Conservation (phyloP, 1,284 basidiomycete genomes). For the Trametes polyzona region DNA sequence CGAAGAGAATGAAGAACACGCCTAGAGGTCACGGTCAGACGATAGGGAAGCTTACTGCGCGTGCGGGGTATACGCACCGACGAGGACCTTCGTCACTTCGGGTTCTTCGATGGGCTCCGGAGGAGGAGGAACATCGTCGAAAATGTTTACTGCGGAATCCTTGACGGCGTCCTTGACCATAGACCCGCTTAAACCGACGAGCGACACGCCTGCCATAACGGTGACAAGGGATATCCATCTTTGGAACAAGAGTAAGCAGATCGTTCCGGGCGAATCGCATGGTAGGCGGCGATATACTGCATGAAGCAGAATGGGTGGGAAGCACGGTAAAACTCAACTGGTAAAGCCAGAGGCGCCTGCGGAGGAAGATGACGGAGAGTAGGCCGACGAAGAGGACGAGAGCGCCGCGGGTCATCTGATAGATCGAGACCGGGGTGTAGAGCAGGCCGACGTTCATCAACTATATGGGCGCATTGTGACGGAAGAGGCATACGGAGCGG, state of each 20-base stretch:
- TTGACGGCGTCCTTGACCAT: conserved; percentile 76
- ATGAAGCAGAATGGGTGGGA: conserved; percentile 21
- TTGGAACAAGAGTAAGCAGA: conserved; percentile 23
- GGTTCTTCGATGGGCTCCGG: conserved; percentile 54
- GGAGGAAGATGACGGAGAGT: conserved; percentile 91
- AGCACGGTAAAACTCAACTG: conserved; percentile 52
- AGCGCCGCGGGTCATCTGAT: conserved; percentile 97
- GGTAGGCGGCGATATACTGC: conserved; percentile 4
- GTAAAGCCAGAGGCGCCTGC: conserved; percentile 77
- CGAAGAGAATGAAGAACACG: conserved; percentile 91
- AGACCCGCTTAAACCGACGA: conserved; percentile 93
- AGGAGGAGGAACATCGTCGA: conserved; percentile 28
- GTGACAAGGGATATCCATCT: conserved; percentile 92
- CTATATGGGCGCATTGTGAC: conserved; percentile 41
- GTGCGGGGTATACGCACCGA: conserved; percentile 48
- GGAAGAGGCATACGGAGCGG: conserved; percentile 23
- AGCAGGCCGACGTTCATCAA: conserved; percentile 96
- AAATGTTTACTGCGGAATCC: conserved; percentile 38
- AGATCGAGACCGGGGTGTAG: conserved; percentile 96
- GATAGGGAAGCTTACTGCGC: conserved; percentile 10
- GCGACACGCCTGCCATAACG: conserved; percentile 88
- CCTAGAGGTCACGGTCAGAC: conserved; percentile 46
- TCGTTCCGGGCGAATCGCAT: not conserved
- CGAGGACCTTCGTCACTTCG: conserved; percentile 65
- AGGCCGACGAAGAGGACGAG: conserved; percentile 96